Evolutionary conservation across 495 filamentous ascomycete species (phyloP), one percentile per base, ranked within the genome.

Genomic region (Articulospora tetracladia): DNA sequence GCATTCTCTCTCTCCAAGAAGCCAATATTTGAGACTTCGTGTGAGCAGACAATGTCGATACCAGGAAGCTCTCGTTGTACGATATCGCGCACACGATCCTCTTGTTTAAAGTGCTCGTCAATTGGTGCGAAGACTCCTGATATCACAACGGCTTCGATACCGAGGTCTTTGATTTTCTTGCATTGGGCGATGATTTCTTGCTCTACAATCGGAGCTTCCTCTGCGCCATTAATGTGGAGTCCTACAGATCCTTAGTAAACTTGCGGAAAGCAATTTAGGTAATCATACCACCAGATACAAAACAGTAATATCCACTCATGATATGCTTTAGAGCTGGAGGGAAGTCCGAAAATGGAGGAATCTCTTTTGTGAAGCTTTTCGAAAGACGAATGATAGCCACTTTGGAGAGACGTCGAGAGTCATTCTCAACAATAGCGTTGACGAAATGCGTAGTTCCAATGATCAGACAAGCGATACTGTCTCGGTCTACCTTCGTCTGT

Each of bases 401-500:
- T 39, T 69, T 67, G 7, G 67, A 70, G 32, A 81, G 66, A 1
- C 73, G 77, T 79, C 6, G 77, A 17, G 74, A 69, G 66, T 87
- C 83, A 10, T 76, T 69, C 66, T 85, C 79, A 8, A 85, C 73
- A 34, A 87, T 80, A 8, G 84, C 83, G 66, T 87, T 87, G 60
- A 87, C 78, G 68, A 86, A 87, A 64, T 82, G 79, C 0, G 83
- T 85, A 3, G 84, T 87, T 15, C 83, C 83, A 56, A 86, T 81
- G n/a, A 81, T 65, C 17, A 65, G 41, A 54, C 58, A 57, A 12
- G 57, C 32, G 65, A 58, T 72, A 57, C 15, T 65, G 47, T 11
- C 65, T 53, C 46, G 41, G 7, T 70, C 59, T n/a, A 77, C 61
- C 22, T 62, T 44, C 3, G 71, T 67, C 36, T 66, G 53, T 15